A percentile compares a stretch with the other conserved stretches of the same genome.
These are phyloP conservation scores for Botrytis cinerea DNA, from an alignment of 2,329 filamentous ascomycete species.

Conservation along the genomic window DNA sequence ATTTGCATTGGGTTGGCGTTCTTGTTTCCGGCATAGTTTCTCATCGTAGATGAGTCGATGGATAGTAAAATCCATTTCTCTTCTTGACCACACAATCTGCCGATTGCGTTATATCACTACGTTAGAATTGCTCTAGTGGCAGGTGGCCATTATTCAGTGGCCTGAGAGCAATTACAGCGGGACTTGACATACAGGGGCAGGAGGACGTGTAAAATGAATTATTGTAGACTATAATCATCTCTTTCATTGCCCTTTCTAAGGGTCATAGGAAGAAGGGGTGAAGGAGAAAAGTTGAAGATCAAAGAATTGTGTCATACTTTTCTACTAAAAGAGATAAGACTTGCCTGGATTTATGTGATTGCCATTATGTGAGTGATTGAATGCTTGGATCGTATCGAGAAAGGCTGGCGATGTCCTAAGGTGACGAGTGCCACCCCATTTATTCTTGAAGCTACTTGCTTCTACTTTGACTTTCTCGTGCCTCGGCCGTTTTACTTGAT, in stretches of 20 bases:
- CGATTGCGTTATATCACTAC: slow-evolving; percentile 6
- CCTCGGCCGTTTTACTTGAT: too few relatives aligned
- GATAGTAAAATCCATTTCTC: not conserved
- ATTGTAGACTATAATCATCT: slow-evolving; percentile 7
- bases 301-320: slow-evolving; percentile 12
- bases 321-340: not conserved
- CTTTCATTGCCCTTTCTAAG: not conserved
- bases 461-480: not conserved
- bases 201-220: not conserved
- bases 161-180: not conserved
- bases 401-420: too few relatives aligned
- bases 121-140: slow-evolving; percentile 3
- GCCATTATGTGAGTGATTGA: not conserved
- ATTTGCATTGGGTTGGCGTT: slow-evolving; percentile 20
- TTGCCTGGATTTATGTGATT: not conserved
- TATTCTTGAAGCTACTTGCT: not conserved
- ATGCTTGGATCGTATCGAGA: too few relatives aligned
- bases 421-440: not conserved
- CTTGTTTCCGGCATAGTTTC: not conserved
- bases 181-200: not conserved
- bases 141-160: not conserved
- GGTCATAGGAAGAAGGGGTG: not conserved
- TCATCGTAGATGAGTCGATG: slow-evolving; percentile 4
- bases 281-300: not conserved
- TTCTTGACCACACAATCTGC: not conserved